phyloP scores from a whole-genome alignment of 441 rosid species.

The Manihot esculenta region DNA sequence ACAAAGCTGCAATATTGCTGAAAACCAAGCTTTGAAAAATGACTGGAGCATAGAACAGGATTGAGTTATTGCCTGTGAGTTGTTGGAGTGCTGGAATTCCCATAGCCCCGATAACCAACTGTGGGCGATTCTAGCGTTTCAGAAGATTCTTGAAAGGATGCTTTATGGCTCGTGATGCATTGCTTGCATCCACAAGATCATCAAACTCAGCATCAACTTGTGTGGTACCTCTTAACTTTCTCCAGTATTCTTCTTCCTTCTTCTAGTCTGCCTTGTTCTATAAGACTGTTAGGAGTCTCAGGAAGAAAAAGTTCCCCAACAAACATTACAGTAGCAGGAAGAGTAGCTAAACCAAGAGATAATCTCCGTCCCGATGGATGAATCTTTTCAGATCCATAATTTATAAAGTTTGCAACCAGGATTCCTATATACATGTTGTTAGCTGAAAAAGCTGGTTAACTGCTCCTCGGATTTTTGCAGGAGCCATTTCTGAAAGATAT shows the following conservation, averaged over 20 bases:
- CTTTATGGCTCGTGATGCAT: constrained; percentile 61
- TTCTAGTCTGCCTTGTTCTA: constrained; percentile 70
- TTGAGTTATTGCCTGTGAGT: constrained; percentile 85
- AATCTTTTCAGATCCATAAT: constrained; percentile 58
- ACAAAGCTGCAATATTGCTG: constrained; percentile 62
- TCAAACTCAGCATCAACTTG: constrained; percentile 72
- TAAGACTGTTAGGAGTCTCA: constrained; percentile 87
- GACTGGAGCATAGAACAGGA: constrained; percentile 86
- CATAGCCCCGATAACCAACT: constrained; percentile 72
- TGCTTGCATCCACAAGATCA: constrained; percentile 77
- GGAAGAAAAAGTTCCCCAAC: constrained; percentile 70
- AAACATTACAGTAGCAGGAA: constrained; percentile 78
- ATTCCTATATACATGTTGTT: constrained; percentile 76
- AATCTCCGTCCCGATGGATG: constrained; percentile 97
- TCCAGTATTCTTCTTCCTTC: constrained; percentile 60
- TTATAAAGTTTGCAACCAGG: constrained; percentile 62
- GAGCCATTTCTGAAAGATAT: constrained; percentile 90
- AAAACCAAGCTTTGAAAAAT: constrained; percentile 85
- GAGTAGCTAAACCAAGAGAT: constrained; percentile 71
- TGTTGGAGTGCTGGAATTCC: constrained; percentile 88
- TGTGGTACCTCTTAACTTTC: constrained; percentile 68
- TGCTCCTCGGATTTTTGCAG: constrained; percentile 75
- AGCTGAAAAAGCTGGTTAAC: constrained; percentile 83
- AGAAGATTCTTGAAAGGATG: constrained; percentile 74
- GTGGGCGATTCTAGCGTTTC: constrained; percentile 65